phyloP scores from a whole-genome alignment of 2,329 filamentous ascomycete genomes.

The Aspergillus novofumigatus region DNA sequence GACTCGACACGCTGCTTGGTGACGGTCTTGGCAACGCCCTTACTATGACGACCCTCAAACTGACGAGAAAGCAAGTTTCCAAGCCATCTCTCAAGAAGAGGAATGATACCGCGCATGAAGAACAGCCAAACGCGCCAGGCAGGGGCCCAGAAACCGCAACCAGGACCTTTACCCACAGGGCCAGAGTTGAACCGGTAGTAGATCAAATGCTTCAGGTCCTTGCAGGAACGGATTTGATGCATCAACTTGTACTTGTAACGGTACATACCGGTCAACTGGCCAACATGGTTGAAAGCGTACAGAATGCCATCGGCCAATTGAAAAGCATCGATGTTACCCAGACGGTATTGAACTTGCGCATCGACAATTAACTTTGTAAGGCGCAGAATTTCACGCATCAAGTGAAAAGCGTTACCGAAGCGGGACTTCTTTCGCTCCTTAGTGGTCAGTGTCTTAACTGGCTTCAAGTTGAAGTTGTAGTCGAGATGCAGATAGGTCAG shows the following conservation, averaged over 20 bases:
- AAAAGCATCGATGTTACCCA: slow-evolving; percentile 98
- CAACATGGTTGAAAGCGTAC: slow-evolving; percentile 99
- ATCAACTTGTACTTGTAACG: slow-evolving; percentile 99
- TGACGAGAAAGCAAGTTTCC: slow-evolving; percentile 95
- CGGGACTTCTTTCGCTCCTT: slow-evolving; percentile 99
- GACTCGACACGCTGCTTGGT: slow-evolving; percentile 99
- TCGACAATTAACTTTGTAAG: slow-evolving; percentile 97
- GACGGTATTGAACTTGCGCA: slow-evolving; percentile 93
- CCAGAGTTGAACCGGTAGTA: slow-evolving; percentile 99
- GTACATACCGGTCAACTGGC: slow-evolving; percentile 98
- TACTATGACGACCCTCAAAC: slow-evolving; percentile 97
- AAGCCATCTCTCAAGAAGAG: slow-evolving; percentile 92
- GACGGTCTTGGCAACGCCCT: slow-evolving; percentile 97
- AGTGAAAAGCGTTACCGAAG: slow-evolving; percentile 97
- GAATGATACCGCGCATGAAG: slow-evolving; percentile 98
- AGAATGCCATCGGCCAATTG: slow-evolving; percentile 96
- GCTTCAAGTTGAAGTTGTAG: slow-evolving; percentile 99
- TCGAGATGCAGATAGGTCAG: slow-evolving; percentile 96
- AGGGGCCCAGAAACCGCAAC: slow-evolving; percentile 98
- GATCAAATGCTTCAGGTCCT: slow-evolving; percentile 97
- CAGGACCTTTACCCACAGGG: slow-evolving; percentile 92
- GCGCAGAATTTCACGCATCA: slow-evolving; percentile 96
- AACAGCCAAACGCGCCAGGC: slow-evolving; percentile 99
- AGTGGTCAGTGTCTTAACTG: slow-evolving; percentile 95
- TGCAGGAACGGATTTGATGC: slow-evolving; percentile 99